These are phyloP conservation scores for Scedosporium minutisporum DNA, from an alignment of 2,329 filamentous ascomycete species.

Conservation along the genomic window DNA sequence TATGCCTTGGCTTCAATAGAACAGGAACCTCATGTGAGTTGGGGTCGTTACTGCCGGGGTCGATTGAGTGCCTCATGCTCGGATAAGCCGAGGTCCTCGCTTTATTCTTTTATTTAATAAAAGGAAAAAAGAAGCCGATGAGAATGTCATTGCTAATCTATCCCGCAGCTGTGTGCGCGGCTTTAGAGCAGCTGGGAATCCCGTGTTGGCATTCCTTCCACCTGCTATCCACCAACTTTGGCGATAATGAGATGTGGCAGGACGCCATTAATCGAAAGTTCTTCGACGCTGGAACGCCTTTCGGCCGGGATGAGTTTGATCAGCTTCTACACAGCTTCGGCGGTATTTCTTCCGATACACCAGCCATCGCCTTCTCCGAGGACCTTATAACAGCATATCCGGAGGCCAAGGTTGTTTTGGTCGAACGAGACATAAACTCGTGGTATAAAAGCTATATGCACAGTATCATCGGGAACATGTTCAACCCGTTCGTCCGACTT, in stretches of 20 bases:
- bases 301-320: constrained; percentile 12
- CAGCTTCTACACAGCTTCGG: constrained; percentile 13
- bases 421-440: constrained; percentile 18
- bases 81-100: too few relatives aligned
- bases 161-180: constrained; percentile 10
- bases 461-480: constrained; percentile 6
- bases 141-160: too few relatives aligned
- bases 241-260: constrained; percentile 15
- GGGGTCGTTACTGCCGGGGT: too few relatives aligned
- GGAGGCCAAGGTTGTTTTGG: constrained; percentile 29
- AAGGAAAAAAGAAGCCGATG: not conserved
- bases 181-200: constrained; percentile 11
- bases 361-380: constrained; percentile 19
- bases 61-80: not conserved
- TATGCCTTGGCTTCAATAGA: constrained; percentile 13
- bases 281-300: constrained; percentile 8
- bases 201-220: constrained; percentile 12
- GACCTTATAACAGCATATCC: constrained; percentile 32
- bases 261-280: constrained; percentile 14
- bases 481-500: not conserved
- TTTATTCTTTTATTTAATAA: not conserved
- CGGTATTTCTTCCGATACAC: constrained; percentile 28
- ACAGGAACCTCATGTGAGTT: constrained; percentile 14
- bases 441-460: constrained; percentile 17
- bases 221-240: constrained; percentile 13